Evolutionary conservation across 2,329 filamentous ascomycete species (phyloP).

Genomic region (Hymenoscyphus salicellus): DNA sequence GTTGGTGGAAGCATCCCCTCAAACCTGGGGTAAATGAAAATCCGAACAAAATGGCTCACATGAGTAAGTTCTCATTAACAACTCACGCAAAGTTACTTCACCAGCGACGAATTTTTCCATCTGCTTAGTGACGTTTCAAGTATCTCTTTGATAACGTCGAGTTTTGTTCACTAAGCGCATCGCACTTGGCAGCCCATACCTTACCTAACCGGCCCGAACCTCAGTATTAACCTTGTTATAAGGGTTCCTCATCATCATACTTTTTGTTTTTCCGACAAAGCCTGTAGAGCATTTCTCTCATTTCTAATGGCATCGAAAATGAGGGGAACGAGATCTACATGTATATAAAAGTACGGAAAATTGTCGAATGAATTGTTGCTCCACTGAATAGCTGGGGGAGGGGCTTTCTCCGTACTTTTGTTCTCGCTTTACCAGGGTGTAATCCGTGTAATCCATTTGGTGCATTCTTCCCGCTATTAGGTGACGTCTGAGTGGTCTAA

Average conservation of each 20-base stretch:
- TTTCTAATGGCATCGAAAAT: neutral
- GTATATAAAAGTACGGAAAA: neutral
- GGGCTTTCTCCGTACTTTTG: conserved; percentile 1
- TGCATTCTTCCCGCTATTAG: neutral
- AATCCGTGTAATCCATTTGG: neutral
- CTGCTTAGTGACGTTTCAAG: neutral
- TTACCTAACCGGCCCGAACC: neutral
- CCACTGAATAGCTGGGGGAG: neutral
- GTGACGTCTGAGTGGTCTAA: conserved; percentile 3
- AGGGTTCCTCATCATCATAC: neutral
- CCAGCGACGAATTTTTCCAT: neutral
- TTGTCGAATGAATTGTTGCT: neutral
- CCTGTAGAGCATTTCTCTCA: neutral
- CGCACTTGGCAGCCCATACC: neutral
- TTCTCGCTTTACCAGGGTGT: neutral
- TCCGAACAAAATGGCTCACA: neutral
- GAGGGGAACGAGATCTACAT: neutral
- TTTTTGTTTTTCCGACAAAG: neutral
- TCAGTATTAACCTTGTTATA: neutral
- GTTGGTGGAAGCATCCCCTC: neutral
- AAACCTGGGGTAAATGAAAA: neutral
- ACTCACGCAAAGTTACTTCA: neutral
- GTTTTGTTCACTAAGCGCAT: neutral
- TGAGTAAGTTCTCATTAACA: neutral
- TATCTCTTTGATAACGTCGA: neutral